Base-by-base conservation (phyloP, 306 rosid species). In the Sicyos baderoa region DNA sequence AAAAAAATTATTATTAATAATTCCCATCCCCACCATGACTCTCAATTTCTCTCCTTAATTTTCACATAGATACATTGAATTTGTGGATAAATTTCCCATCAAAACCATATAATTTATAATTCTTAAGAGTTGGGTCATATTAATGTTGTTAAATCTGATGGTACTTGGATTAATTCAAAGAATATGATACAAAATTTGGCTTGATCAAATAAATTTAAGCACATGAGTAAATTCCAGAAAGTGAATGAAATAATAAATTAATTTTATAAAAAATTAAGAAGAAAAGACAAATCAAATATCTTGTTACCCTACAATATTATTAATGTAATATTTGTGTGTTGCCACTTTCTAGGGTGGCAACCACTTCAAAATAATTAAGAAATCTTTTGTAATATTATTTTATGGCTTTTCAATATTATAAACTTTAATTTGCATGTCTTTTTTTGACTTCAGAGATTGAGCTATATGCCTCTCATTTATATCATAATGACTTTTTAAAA, bases 311-410 rank as follows among this genome's bases (percentile, higher is more conserved):
- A 29, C 35, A 29, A 29, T 29, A 29, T 29, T 29, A 29, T 29
- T 29, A 29, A 29, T 29, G 35, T 29, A 29, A 29, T 29, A 29
- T 29, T 29, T 29, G 35, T 29, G n/a, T n/a, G n/a, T n/a, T n/a
- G n/a, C n/a, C n/a, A n/a, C n/a, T n/a, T n/a, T n/a, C n/a, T n/a
- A 29, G 1, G 35, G 55, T 66, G 71, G 71, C 23, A 65, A 65
- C 54, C 70, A 65, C 70, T 65, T 44, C 53, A 19, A 44, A 12
- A 19, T 42, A 5, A 42, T 65, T 65, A 15, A 15, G 47, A 64
- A 44, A 44, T 44, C 70, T 12, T 18, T 44, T 44, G 54, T 14
- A 25, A 40, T 2, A 3, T 61, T 61, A n/a, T 16, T 17, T 4
- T 37, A 18, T 35, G 22, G 13, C 1, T 40, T 1, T 60, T n/a